Conservation (phyloP, 1,284 basidiomycete genomes). For the Leccinum insigne region DNA sequence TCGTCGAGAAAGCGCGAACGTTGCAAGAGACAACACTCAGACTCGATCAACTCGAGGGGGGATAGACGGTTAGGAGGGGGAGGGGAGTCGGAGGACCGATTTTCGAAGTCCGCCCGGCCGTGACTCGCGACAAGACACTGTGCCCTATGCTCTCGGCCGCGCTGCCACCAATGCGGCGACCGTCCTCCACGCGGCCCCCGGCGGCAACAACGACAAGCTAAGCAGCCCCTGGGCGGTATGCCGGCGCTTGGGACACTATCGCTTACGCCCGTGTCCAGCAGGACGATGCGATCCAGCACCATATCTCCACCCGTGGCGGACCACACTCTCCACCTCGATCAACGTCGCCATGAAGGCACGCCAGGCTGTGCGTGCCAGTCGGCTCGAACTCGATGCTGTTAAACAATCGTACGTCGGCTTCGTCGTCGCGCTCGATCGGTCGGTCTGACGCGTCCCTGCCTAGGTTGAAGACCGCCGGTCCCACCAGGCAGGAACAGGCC, state of each 20-base stretch:
- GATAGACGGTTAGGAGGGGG: too few species aligned
- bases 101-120: too few species aligned
- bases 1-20: conserved; percentile 28
- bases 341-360: conserved; percentile 89
- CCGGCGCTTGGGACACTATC: too few species aligned
- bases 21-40: conserved; percentile 51
- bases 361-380: conserved; percentile 81
- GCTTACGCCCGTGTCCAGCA: too few species aligned
- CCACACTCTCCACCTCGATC: conserved; percentile 80
- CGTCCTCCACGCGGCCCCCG: too few species aligned
- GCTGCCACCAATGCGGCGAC: too few species aligned
- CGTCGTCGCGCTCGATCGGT: not conserved
- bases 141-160: too few species aligned
- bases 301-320: conserved; percentile 93
- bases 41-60: conserved; percentile 35
- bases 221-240: too few species aligned
- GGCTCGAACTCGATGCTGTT: conserved; percentile 78
- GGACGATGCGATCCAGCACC: conserved; percentile 30
- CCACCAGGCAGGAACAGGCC: conserved; percentile 85
- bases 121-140: too few species aligned
- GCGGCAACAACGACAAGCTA: too few species aligned
- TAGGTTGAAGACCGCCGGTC: conserved; percentile 76
- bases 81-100: too few species aligned
- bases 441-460: conserved; percentile 9
- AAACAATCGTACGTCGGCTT: conserved; percentile 50